These are phyloP conservation scores for Apiotrichum gamsii DNA, from an alignment of 1,284 basidiomycete genomes.

Conservation along the genomic window DNA sequence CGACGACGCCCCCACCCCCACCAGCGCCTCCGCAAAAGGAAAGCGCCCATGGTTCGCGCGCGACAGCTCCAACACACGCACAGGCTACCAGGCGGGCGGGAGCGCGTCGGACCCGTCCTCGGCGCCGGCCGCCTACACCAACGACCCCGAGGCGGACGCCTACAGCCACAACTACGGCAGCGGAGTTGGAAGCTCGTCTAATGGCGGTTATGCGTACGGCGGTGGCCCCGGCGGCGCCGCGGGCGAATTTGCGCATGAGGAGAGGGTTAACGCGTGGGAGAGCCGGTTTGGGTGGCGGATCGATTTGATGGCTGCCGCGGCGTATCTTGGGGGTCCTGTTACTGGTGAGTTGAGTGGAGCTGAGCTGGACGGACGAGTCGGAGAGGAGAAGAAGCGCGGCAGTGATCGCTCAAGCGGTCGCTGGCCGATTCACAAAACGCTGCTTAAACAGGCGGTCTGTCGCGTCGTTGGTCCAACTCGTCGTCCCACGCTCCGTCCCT, in stretches of 20 bases:
- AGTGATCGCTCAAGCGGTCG: not conserved
- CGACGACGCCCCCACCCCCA: conserved; percentile 18
- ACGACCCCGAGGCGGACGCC: conserved; percentile 37
- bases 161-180: conserved; percentile 35
- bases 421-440: too few relatives aligned
- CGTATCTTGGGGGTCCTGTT: conserved; percentile 66
- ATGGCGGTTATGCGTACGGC: conserved; percentile 6
- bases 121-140: conserved; percentile 33
- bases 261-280: conserved; percentile 61
- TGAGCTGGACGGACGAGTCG: too few relatives aligned
- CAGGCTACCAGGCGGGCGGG: conserved; percentile 60
- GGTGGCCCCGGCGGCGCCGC: conserved; percentile 11
- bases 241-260: conserved; percentile 46
- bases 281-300: conserved; percentile 64
- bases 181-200: conserved; percentile 30
- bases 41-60: conserved; percentile 58
- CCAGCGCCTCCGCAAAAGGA: conserved; percentile 32
- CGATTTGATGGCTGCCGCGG: conserved; percentile 61
- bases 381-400: too few relatives aligned
- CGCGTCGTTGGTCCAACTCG: too few relatives aligned
- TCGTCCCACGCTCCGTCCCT: too few relatives aligned
- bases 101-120: conserved; percentile 35
- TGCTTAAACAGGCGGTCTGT: too few relatives aligned
- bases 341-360: conserved; percentile 54
- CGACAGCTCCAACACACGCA: not conserved